Conservation (phyloP, 2,329 filamentous ascomycete species). For the Diaporthe ilicicola region DNA sequence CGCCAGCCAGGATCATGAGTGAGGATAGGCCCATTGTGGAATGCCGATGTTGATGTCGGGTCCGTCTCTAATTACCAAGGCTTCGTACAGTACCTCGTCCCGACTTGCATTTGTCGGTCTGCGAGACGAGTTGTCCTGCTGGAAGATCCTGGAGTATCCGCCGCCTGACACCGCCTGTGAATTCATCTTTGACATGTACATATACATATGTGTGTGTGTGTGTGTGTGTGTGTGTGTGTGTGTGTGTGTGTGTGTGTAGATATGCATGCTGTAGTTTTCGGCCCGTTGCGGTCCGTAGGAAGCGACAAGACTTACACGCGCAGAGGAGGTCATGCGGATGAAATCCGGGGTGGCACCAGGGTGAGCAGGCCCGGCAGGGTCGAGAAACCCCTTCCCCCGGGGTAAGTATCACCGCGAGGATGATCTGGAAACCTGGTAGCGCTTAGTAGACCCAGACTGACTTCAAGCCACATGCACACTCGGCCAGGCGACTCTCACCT, state of each 20-base stretch:
- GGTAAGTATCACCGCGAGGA: conserved; percentile 26
- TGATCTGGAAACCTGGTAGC: conserved; percentile 4
- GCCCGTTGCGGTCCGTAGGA: conserved; percentile 23
- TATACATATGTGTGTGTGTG: neutral
- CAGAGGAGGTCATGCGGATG: conserved; percentile 25
- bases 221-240: neutral
- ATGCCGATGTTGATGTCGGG: neutral
- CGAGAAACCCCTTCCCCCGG: conserved; percentile 12
- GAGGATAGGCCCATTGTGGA: neutral
- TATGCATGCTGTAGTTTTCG: neutral
- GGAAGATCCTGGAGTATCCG: neutral
- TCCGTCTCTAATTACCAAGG: neutral
- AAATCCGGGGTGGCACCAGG: conserved; percentile 10
- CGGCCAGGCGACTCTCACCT: neutral
- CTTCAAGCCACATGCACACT: neutral
- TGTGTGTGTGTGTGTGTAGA: too few relatives aligned
- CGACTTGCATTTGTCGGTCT: neutral
- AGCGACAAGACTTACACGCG: conserved; percentile 10
- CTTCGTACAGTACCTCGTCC: neutral
- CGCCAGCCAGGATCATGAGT: conserved; percentile 6
- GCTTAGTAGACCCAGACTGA: neutral
- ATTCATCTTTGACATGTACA: neutral
- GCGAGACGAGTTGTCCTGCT: neutral
- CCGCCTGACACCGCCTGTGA: neutral
- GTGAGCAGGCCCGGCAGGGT: too few relatives aligned